Evolutionary conservation across 106 monocot genomes (phyloP), one percentile per base, ranked within the genome.

Genomic region (Acorus gramineus): DNA sequence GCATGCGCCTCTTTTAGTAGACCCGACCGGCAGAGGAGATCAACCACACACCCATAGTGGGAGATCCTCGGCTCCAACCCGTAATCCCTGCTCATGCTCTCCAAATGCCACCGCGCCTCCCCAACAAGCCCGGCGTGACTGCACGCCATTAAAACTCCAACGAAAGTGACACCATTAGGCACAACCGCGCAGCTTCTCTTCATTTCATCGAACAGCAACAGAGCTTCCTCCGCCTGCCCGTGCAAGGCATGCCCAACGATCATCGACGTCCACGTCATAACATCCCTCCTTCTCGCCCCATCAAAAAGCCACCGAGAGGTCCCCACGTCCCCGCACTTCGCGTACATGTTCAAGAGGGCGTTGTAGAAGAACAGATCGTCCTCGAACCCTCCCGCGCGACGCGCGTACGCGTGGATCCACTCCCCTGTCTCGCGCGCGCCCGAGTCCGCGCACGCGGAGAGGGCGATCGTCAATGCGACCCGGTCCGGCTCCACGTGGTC

Each of bases 1-100:
- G 12, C 49, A 61, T 71, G 49, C 6, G 70, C 65, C 43, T 71
- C 70, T 8, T 55, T 55, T 13, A 71, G 59, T 53, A 49, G 53
- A 59, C 77, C 65, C 4, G 65, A 59, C 49, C 65, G 65, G 12
- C 65, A 49, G 11, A 77, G 49, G 54, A 77, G 10, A 61, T 77
- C 77, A 28, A 77, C 77, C 65, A 77, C 61, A 60, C 64, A 59
- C 4, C 60, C 71, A 52, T 65, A 77, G 13, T 65, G 77, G 42
- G 47, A 69, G 28, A 77, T n/a, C 7, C 8, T 59, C 2, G 60
- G 70, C 54, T 59, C 52, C 45, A 71, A 3, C 3, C 12, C 43
- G 6, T 71, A 59, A 13, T 10, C 42, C 10, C 10, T 54, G 11
- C 8, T 54, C 71, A 77, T 77, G 2, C 45, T 42, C 57, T 44